Conservation (phyloP, 2,329 filamentous ascomycete genomes). For the Zasmidium angulare region DNA sequence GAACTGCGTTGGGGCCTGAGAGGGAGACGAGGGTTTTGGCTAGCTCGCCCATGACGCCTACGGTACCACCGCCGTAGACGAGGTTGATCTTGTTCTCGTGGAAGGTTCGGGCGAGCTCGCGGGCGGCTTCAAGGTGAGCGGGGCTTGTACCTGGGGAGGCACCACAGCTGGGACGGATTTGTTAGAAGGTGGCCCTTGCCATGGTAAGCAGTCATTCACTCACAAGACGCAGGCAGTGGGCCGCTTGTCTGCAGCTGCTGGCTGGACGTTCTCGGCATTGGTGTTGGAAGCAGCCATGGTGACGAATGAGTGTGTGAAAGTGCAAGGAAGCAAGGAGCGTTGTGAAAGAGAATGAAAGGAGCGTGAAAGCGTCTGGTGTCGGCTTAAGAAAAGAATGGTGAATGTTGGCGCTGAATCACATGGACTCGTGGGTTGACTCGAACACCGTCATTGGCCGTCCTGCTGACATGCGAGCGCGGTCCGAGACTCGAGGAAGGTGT, state of each 20-base stretch:
- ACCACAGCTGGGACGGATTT: conserved; percentile 64
- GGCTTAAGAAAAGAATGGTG: background rate
- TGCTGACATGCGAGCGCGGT: background rate
- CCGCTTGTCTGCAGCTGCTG: conserved; percentile 32
- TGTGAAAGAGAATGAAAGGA: background rate
- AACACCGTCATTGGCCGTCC: conserved; percentile 3
- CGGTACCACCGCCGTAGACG: conserved; percentile 92
- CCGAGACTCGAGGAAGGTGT: background rate
- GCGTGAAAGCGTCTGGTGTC: background rate
- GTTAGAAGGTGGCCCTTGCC: conserved; percentile 4
- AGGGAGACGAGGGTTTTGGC: conserved; percentile 82
- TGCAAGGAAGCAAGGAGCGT: background rate
- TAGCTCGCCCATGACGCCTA: conserved; percentile 93
- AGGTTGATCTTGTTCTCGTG: conserved; percentile 75
- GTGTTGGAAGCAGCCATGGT: background rate
- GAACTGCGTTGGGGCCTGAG: conserved; percentile 76
- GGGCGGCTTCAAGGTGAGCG: conserved; percentile 75
- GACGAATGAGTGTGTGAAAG: background rate
- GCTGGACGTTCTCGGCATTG: conserved; percentile 7
- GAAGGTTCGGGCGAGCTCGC: conserved; percentile 70
- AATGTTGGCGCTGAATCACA: conserved; percentile 6
- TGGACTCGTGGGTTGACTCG: conserved; percentile 2
- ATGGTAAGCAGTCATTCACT: conserved; percentile 27
- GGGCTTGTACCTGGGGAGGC: conserved; percentile 71
- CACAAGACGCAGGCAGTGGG: conserved; percentile 87